phyloP scores from a whole-genome alignment of 2,329 filamentous ascomycete genomes.

The Endocalyx cinctus region DNA sequence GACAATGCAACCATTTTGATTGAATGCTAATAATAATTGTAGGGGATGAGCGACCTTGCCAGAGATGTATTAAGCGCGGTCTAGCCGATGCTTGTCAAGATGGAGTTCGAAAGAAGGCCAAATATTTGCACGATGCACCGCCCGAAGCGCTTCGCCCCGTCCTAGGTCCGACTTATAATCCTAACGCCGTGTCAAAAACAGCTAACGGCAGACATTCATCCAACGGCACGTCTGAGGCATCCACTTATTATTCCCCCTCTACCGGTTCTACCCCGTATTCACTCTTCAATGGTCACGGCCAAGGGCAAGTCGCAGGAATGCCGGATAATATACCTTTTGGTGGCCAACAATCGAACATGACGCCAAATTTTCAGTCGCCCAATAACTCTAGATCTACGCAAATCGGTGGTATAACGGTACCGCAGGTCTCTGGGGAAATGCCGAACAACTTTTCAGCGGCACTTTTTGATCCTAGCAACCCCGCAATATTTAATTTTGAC shows the following conservation, averaged over 20 bases:
- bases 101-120: slow-evolving; percentile 96
- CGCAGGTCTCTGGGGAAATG: slow-evolving; percentile 46
- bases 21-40: slow-evolving; percentile 10
- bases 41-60: slow-evolving; percentile 95
- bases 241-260: slow-evolving; percentile 45
- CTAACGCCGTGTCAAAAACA: slow-evolving; percentile 43
- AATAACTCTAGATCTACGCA: slow-evolving; percentile 41
- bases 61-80: slow-evolving; percentile 89
- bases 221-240: slow-evolving; percentile 41
- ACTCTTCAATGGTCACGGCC: slow-evolving; percentile 43
- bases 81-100: slow-evolving; percentile 91
- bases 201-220: slow-evolving; percentile 44
- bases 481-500: slow-evolving; percentile 92
- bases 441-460: slow-evolving; percentile 42
- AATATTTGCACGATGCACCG: slow-evolving; percentile 95
- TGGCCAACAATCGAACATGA: slow-evolving; percentile 67
- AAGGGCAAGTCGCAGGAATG: slow-evolving; percentile 40
- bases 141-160: slow-evolving; percentile 86
- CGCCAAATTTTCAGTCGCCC: slow-evolving; percentile 62
- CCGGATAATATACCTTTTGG: slow-evolving; percentile 52
- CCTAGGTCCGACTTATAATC: slow-evolving; percentile 66
- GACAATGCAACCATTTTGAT: not conserved
- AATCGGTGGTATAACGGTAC: slow-evolving; percentile 44
- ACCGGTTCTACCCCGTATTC: slow-evolving; percentile 43
- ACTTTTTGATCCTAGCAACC: slow-evolving; percentile 87